Evolutionary conservation across 495 filamentous ascomycete genomes (phyloP).

Genomic region (Durotheca rogersii): DNA sequence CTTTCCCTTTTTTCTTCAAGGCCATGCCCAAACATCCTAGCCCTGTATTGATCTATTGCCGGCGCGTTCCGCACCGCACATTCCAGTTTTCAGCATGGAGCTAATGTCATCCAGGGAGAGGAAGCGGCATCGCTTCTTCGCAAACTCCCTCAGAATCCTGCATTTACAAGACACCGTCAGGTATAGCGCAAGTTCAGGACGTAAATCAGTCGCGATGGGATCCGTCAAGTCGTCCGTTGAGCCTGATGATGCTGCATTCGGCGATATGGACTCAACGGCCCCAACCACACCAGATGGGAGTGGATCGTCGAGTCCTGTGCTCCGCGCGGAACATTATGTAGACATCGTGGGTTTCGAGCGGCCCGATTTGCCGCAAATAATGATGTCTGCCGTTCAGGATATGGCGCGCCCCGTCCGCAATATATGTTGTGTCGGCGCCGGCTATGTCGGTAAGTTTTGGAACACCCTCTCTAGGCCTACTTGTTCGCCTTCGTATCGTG

Average conservation of each 20-base stretch:
- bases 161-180: no score
- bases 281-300: conserved; percentile 58
- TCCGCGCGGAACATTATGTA: conserved; percentile 26
- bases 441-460: conserved; percentile 58
- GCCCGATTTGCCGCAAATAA: conserved; percentile 8
- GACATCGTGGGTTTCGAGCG: conserved; percentile 1
- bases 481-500: neutral
- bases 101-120: neutral
- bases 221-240: neutral
- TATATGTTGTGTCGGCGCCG: conserved; percentile 64
- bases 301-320: conserved; percentile 45
- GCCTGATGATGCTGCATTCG: neutral
- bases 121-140: neutral
- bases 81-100: neutral
- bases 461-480: conserved; percentile 1
- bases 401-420: conserved; percentile 45
- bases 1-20: neutral
- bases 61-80: neutral
- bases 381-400: conserved; percentile 3
- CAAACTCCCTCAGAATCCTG: no score
- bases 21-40: neutral
- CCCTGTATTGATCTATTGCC: neutral
- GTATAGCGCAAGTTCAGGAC: neutral
- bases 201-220: conserved; percentile 4
- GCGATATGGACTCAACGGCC: conserved; percentile 42